Conservation (phyloP, 164 flowering plant genomes). For the Vitis rupestris region DNA sequence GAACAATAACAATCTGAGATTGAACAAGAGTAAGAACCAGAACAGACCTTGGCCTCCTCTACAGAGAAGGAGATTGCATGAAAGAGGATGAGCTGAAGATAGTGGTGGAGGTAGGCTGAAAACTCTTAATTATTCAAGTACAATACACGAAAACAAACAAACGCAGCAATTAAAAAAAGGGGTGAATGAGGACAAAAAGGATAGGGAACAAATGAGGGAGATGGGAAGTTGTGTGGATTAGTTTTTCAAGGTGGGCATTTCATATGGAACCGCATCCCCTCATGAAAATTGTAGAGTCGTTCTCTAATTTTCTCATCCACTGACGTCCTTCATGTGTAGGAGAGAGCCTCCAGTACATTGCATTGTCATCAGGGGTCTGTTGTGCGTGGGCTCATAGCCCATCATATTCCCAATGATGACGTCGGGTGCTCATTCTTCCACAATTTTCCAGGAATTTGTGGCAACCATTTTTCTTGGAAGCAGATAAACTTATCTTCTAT, state of each 20-base stretch:
- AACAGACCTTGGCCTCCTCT: not conserved
- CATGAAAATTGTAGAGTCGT: constrained; percentile 12
- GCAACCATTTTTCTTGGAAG: too few relatives aligned
- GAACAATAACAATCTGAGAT: not conserved
- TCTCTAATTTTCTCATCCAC: constrained; percentile 24
- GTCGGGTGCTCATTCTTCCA: too few relatives aligned
- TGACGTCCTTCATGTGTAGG: not conserved
- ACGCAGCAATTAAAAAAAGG: not conserved
- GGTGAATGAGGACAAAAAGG: constrained; percentile 18
- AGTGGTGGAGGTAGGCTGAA: not conserved
- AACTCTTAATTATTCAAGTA: not conserved
- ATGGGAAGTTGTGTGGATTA: constrained; percentile 27
- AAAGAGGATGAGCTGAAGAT: not conserved
- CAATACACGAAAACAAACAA: not conserved
- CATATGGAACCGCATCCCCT: constrained; percentile 24
- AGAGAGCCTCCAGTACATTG: not conserved
- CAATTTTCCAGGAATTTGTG: too few relatives aligned
- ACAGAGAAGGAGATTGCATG: constrained; percentile 1
- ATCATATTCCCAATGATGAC: too few relatives aligned
- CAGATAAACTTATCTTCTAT: too few relatives aligned
- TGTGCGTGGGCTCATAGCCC: too few relatives aligned
- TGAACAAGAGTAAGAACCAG: not conserved
- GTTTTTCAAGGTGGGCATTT: constrained; percentile 39
- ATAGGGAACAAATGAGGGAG: constrained; percentile 9
- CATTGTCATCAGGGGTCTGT: too few relatives aligned